Conservation (phyloP, 805 yeast genomes). For the Crinitomyces ghanaensis region DNA sequence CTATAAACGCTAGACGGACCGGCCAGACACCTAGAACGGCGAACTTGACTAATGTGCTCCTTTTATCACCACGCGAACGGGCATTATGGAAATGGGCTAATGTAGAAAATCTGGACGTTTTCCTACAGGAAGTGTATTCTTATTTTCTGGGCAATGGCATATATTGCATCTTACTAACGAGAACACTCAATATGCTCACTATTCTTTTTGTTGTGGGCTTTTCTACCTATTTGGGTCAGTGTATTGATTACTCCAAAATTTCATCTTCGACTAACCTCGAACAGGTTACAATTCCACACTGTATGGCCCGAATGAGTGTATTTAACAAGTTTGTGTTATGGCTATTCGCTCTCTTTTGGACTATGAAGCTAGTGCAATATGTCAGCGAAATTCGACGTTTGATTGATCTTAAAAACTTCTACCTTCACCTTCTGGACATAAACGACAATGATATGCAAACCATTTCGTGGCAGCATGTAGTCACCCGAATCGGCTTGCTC, state of each 20-base stretch:
- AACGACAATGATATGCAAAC: constrained; percentile 81
- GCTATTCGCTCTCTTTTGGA: constrained; percentile 40
- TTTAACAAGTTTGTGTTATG: constrained; percentile 50
- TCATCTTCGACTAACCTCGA: constrained; percentile 20
- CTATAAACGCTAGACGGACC: no score
- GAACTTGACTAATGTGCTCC: no score
- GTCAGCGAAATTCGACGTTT: constrained; percentile 55
- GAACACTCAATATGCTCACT: constrained; percentile 57
- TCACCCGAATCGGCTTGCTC: constrained; percentile 58
- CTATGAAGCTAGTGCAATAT: constrained; percentile 30
- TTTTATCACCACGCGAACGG: constrained; percentile 46
- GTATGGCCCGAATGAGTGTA: constrained; percentile 36
- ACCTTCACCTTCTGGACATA: constrained; percentile 56
- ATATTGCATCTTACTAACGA: constrained; percentile 59
- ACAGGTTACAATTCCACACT: constrained; percentile 37
- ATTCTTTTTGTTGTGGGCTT: constrained; percentile 70
- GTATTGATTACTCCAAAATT: constrained; percentile 56
- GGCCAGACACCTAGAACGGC: no score
- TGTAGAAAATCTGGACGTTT: constrained; percentile 80
- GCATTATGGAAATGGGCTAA: constrained; percentile 97
- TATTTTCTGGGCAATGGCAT: constrained; percentile 83
- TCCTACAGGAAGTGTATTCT: constrained; percentile 66
- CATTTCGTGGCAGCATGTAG: constrained; percentile 83
- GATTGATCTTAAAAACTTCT: constrained; percentile 67
- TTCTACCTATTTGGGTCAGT: constrained; percentile 67